These are phyloP conservation scores for Pythium volutum DNA, from an alignment of 352 stramenopile species.

Conservation along the genomic window DNA sequence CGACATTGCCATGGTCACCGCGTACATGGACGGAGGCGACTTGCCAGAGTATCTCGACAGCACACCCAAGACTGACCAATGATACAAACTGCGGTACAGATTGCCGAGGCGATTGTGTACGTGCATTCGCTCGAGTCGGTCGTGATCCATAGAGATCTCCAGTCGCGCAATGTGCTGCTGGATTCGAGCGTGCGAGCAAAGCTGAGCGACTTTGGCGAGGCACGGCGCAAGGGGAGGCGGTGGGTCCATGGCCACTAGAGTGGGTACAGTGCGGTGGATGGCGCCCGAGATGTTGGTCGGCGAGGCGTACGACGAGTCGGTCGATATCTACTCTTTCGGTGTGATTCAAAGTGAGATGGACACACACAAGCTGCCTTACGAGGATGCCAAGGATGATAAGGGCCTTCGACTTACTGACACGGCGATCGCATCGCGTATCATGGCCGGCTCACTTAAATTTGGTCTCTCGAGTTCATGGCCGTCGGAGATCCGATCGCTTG, in stretches of 20 bases:
- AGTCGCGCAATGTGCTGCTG: slow-evolving; percentile 37
- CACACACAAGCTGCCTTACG: slow-evolving; percentile 17
- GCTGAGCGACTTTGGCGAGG: slow-evolving; percentile 35
- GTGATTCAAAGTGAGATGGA: slow-evolving; percentile 22
- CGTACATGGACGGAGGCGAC: slow-evolving; percentile 29
- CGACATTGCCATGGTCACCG: slow-evolving; percentile 23
- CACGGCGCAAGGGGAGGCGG: slow-evolving; percentile 21
- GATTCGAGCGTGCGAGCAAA: slow-evolving; percentile 27
- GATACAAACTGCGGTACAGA: slow-evolving; percentile 9
- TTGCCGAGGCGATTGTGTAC: slow-evolving; percentile 27
- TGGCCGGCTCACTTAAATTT: slow-evolving; percentile 16
- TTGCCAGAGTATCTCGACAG: slow-evolving; percentile 16
- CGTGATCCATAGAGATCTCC: slow-evolving; percentile 31
- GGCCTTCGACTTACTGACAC: slow-evolving; percentile 12
- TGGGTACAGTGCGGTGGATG: slow-evolving; percentile 19
- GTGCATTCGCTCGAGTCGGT: slow-evolving; percentile 18
- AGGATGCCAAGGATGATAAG: slow-evolving; percentile 2
- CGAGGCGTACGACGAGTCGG: slow-evolving; percentile 8
- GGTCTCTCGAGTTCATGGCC: slow-evolving; percentile 26
- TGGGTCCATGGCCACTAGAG: slow-evolving; percentile 10
- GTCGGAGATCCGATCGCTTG: slow-evolving; percentile 20
- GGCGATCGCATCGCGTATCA: slow-evolving; percentile 20
- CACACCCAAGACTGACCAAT: not conserved
- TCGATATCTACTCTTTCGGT: slow-evolving; percentile 21
- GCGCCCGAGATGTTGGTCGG: slow-evolving; percentile 17